Conservation (phyloP, 1,139 yeast genomes). For the Suhomyces bokatorum region DNA sequence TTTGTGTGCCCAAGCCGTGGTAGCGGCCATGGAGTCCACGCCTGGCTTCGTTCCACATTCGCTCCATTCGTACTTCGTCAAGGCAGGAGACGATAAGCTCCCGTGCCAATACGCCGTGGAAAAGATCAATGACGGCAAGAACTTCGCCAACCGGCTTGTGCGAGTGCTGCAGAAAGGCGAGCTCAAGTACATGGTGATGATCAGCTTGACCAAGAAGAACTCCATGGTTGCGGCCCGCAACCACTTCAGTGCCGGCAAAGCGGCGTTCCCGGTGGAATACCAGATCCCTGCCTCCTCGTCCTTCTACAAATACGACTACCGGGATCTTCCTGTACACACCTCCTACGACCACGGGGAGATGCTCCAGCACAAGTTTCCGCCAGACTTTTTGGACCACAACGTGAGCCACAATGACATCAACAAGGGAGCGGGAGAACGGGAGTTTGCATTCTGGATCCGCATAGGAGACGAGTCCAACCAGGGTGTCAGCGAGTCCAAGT, state of each 20-base stretch:
- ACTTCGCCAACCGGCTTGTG: constrained; percentile 36
- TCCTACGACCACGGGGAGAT: constrained; percentile 22
- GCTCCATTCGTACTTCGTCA: constrained; percentile 43
- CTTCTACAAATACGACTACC: constrained; percentile 28
- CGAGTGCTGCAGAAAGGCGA: constrained; percentile 31
- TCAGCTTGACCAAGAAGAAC: constrained; percentile 36
- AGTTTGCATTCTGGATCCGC: constrained; percentile 34
- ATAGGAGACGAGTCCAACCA: constrained; percentile 25
- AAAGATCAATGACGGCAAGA: constrained; percentile 31
- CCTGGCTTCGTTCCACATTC: constrained; percentile 44
- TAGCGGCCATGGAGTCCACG: constrained; percentile 41
- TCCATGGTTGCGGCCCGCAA: constrained; percentile 19
- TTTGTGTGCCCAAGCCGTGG: constrained; percentile 42
- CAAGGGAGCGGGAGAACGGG: constrained; percentile 32
- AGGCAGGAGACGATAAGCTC: constrained; percentile 35
- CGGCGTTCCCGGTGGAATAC: constrained; percentile 33
- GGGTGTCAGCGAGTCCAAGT: constrained; percentile 16
- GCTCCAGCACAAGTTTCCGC: constrained; percentile 32
- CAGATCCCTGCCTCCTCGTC: constrained; percentile 31
- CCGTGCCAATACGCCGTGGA: constrained; percentile 36
- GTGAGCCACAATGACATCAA: constrained; percentile 20
- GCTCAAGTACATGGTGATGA: constrained; percentile 35
- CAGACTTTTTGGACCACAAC: constrained; percentile 24
- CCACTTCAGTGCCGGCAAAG: constrained; percentile 19
- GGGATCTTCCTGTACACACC: constrained; percentile 23